phyloP scores from a whole-genome alignment of 2,329 filamentous ascomycete genomes.

The Trichoderma hamatum region DNA sequence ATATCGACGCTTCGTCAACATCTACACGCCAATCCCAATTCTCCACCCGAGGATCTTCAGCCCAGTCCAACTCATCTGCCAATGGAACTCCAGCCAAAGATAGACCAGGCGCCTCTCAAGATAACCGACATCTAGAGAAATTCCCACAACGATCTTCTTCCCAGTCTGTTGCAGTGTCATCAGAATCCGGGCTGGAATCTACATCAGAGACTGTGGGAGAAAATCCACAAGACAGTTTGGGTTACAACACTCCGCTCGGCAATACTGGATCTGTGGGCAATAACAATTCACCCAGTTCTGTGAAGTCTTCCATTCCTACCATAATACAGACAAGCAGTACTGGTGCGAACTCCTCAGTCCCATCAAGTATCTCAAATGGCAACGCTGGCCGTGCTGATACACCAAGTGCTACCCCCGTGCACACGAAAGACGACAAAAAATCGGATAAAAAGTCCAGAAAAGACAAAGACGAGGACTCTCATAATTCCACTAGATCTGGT shows the following conservation, averaged over 20 bases:
- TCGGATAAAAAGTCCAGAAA: constrained; percentile 75
- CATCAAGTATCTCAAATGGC: constrained; percentile 67
- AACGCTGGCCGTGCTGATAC: constrained; percentile 71
- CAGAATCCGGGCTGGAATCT: constrained; percentile 42
- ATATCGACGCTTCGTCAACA: constrained; percentile 14
- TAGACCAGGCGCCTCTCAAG: constrained; percentile 38
- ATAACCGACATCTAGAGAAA: constrained; percentile 34
- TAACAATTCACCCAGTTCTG: constrained; percentile 11
- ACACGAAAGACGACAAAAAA: constrained; percentile 68
- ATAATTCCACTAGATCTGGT: constrained; percentile 71
- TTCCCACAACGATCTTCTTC: constrained; percentile 60
- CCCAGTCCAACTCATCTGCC: constrained; percentile 49
- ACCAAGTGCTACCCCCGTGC: constrained; percentile 75
- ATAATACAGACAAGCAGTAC: constrained; percentile 35
- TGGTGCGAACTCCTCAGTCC: constrained; percentile 46
- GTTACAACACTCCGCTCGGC: background rate
- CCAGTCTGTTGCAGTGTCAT: constrained; percentile 41
- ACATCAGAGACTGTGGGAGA: constrained; percentile 39
- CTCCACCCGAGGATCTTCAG: constrained; percentile 41
- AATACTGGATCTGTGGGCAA: background rate
- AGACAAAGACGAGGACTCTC: constrained; percentile 64
- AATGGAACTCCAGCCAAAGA: constrained; percentile 65
- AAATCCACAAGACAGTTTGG: background rate
- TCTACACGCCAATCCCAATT: constrained; percentile 38
- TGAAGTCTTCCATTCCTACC: constrained; percentile 25